Conservation (phyloP, 163 green algal genomes). For the Chlorella variabilis region DNA sequence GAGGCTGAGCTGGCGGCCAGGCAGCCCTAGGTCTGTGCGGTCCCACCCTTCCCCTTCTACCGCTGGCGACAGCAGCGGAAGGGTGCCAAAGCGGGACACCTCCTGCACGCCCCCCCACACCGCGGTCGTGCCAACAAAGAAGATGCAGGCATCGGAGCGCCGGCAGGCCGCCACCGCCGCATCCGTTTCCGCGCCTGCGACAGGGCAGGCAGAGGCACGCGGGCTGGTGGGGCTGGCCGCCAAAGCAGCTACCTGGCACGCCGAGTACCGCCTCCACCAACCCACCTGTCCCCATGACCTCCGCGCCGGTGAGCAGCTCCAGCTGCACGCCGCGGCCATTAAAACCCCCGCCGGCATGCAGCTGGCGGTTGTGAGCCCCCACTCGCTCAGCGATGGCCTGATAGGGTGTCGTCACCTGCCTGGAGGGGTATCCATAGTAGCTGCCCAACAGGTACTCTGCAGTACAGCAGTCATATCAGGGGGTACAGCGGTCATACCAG, state of each 20-base stretch:
- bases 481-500: too few species aligned
- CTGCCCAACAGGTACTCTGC: constrained; percentile 44
- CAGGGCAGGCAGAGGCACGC: not conserved
- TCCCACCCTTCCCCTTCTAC: constrained; percentile 53
- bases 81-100: not conserved
- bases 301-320: not conserved
- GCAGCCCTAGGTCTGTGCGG: constrained; percentile 45
- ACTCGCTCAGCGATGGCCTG: constrained; percentile 15
- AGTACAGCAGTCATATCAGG: not conserved
- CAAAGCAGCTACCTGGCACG: not conserved
- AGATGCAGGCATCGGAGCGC: constrained; percentile 42
- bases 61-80: not conserved
- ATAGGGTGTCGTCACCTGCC: constrained; percentile 30
- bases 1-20: constrained; percentile 46
- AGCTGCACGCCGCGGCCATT: not conserved
- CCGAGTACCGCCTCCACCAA: too few species aligned
- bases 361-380: not conserved
- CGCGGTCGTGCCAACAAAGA: constrained; percentile 53
- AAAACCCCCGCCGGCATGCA: not conserved
- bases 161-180: not conserved
- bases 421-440: constrained; percentile 45
- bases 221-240: too few species aligned
- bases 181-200: constrained; percentile 8
- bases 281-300: constrained; percentile 2
- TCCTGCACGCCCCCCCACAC: not conserved